phyloP scores from a whole-genome alignment of 805 yeast species.

The Nakazawaea laoshanensis region DNA sequence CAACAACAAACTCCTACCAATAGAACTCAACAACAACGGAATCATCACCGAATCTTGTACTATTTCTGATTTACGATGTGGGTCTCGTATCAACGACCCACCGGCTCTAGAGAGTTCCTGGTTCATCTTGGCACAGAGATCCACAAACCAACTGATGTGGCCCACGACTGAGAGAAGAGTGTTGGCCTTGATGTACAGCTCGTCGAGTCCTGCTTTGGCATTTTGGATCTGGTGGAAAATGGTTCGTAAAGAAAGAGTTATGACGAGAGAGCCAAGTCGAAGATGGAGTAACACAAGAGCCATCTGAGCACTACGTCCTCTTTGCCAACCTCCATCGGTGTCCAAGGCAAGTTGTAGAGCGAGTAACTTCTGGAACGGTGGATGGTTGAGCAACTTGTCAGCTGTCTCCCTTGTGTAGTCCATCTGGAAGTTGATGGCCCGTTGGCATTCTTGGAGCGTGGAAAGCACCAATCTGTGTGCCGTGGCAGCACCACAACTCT shows the following conservation, averaged over 20 bases:
- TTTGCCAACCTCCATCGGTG: slow-evolving; percentile 28
- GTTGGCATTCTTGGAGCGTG: slow-evolving; percentile 58
- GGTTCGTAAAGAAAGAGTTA: slow-evolving; percentile 52
- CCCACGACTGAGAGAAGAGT: slow-evolving; percentile 63
- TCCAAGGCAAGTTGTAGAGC: slow-evolving; percentile 66
- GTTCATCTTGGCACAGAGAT: slow-evolving; percentile 58
- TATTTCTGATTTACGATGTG: slow-evolving; percentile 14
- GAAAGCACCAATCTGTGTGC: slow-evolving; percentile 28
- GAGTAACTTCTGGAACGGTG: slow-evolving; percentile 67
- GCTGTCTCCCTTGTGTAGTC: slow-evolving; percentile 67
- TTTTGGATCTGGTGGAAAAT: slow-evolving; percentile 56
- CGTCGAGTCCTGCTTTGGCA: slow-evolving; percentile 37
- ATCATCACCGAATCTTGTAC: slow-evolving; percentile 31
- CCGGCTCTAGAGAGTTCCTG: slow-evolving; percentile 59
- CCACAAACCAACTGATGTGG: slow-evolving; percentile 78
- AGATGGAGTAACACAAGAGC: slow-evolving; percentile 63
- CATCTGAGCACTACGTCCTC: slow-evolving; percentile 32
- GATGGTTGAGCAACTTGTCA: slow-evolving; percentile 66
- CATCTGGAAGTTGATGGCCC: slow-evolving; percentile 65
- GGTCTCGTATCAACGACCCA: slow-evolving; percentile 16
- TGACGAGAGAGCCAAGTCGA: slow-evolving; percentile 63
- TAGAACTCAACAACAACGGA: slow-evolving; percentile 57
- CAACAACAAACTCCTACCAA: slow-evolving; percentile 58
- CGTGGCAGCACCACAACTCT: slow-evolving; percentile 15
- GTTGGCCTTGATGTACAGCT: slow-evolving; percentile 53